Base-by-base conservation (phyloP, 2,329 filamentous ascomycete genomes). In the Cyclaneusma minus region DNA sequence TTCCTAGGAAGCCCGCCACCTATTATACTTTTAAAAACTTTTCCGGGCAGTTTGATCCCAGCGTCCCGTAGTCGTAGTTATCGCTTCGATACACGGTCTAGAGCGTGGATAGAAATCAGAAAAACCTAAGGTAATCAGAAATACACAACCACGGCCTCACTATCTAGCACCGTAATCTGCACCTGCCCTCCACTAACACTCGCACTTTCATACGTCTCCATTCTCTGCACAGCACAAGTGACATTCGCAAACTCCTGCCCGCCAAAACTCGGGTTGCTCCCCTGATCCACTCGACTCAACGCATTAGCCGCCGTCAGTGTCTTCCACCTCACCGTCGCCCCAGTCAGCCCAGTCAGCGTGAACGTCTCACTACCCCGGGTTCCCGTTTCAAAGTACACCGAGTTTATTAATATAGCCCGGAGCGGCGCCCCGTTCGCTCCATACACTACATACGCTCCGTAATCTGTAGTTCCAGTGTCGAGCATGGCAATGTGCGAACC, bases 81-180 rank as follows among this genome's bases (percentile, higher is more conserved):
- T n/a, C n/a, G n/a, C n/a, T n/a, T n/a, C n/a, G n/a, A n/a, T n/a
- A n/a, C n/a, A n/a, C n/a, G n/a, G n/a, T n/a, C n/a, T n/a, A n/a
- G n/a, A n/a, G n/a, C n/a, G n/a, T n/a, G n/a, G n/a, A n/a, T n/a
- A n/a, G n/a, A n/a, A n/a, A n/a, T n/a, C n/a, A n/a, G n/a, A n/a
- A n/a, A n/a, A n/a, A n/a, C n/a, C n/a, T n/a, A n/a, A n/a, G n/a
- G n/a, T n/a, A n/a, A n/a, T n/a, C n/a, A n/a, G 23, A 65, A 32
- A 40, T 62, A 59, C 13, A 64, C 48, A 24, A 65, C 30, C 29
- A 64, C 38, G 4, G 58, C 60, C 39, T 66, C 61, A 5, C 54
- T 55, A 5, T 58, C 61, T 12, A 41, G 43, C 13, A 65, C 29
- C 1, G 43, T 47, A 27, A 60, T 55, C 0, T 48, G 56, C 2